Evolutionary conservation across 768 basidiomycete genomes (phyloP).

Genomic region (Calocera viscosa): DNA sequence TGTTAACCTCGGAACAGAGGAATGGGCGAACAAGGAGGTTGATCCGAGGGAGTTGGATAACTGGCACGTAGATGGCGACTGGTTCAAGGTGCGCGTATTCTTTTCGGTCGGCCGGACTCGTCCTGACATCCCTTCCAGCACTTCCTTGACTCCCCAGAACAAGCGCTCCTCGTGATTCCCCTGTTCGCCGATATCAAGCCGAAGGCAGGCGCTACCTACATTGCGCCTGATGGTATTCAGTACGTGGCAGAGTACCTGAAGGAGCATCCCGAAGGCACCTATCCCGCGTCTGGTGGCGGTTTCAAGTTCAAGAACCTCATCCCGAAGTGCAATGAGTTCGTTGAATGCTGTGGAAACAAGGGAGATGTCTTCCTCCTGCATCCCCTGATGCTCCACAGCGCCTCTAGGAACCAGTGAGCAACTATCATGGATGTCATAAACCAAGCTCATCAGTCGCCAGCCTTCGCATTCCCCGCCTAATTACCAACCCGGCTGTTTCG

Average conservation of each 20-base stretch:
- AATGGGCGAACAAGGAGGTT: conserved; percentile 26
- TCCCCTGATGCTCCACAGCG: conserved; percentile 3
- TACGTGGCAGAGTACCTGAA: conserved; percentile 18
- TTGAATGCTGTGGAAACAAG: conserved; percentile 13
- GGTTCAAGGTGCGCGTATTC: neutral
- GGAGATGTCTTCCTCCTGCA: neutral
- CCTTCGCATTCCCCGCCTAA: conserved; percentile 43
- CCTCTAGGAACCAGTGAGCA: conserved; percentile 29
- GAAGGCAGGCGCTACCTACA: conserved; percentile 47
- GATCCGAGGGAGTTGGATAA: conserved; percentile 40
- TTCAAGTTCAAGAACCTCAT: conserved; percentile 36
- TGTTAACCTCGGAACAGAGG: conserved; percentile 45
- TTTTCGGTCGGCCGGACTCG: neutral
- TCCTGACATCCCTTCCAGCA: conserved; percentile 12
- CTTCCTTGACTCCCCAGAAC: conserved; percentile 54
- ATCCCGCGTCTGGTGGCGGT: conserved; percentile 19
- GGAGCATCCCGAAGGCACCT: conserved; percentile 19
- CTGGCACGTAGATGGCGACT: conserved; percentile 37
- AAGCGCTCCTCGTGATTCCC: conserved; percentile 50
- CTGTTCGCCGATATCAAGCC: conserved; percentile 46
- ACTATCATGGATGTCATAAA: conserved; percentile 55
- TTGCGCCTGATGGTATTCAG: conserved; percentile 43
- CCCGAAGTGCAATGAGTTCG: conserved; percentile 18
- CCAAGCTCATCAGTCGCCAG: conserved; percentile 42
- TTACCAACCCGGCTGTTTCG: conserved; percentile 53